Base-by-base conservation (phyloP, 768 basidiomycete genomes). In the Serpula lacrymans region DNA sequence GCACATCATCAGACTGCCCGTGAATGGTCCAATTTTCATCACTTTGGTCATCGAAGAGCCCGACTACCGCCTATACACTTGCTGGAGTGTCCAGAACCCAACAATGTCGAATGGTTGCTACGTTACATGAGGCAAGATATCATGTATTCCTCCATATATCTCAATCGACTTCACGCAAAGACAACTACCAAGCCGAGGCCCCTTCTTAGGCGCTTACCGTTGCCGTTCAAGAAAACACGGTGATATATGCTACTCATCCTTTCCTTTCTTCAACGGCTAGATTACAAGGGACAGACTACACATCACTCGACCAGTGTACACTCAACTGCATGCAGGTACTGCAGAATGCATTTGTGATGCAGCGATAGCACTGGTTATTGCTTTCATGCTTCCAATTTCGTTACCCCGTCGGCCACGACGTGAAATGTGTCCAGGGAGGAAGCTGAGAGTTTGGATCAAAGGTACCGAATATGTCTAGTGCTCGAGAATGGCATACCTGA, bases 331-430 rank as follows among this genome's bases (percentile, higher is more conserved):
- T n/a, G n/a, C n/a, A n/a, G n/a, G n/a, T n/a, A n/a, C n/a, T n/a
- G n/a, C n/a, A n/a, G n/a, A n/a, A n/a, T n/a, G n/a, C n/a, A n/a
- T n/a, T n/a, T n/a, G n/a, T n/a, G n/a, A n/a, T n/a, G n/a, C n/a
- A n/a, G n/a, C n/a, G n/a, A n/a, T n/a, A n/a, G n/a, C n/a, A n/a
- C n/a, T n/a, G n/a, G n/a, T n/a, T n/a, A n/a, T n/a, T n/a, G n/a
- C n/a, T n/a, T n/a, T 47, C 53, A 51, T 24, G 46, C 52, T 47
- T 80, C 78, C 41, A 78, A 53, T 40, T 56, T 66, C 10, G 73
- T 76, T 3, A 81, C 75, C 47, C 76, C 77, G 47, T 75, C 67
- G 1, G 75, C 69, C 6, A 82, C 72, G 18, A 71, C 57, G 23
- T 72, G 50, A 53, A 82, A 76, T 5, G 72, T 70, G 18, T 54